Evolutionary conservation across 1,284 basidiomycete species (phyloP), one percentile per base, ranked within the genome.

Genomic region (Sanghuangporus sanghuang): DNA sequence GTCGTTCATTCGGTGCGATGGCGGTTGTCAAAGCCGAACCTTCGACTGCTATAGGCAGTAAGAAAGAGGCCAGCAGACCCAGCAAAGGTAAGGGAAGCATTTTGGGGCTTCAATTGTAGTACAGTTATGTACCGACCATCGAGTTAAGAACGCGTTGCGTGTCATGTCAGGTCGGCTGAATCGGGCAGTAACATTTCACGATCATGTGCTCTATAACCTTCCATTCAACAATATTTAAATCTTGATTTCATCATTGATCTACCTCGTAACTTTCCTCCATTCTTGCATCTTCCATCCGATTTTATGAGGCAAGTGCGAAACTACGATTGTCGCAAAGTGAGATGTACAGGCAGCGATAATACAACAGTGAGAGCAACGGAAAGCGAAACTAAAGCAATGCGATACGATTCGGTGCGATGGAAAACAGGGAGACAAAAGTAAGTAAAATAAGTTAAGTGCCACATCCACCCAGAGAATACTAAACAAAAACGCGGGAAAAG

Each of bases 11-110:
- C 0, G 94, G 87, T 18, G 84, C 79, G 64, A 99, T 85, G 36
- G 90, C 81, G 3, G 95, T 95, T 1, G 96, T 98, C 55, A 99
- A 78, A 0, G 97, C 95, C 1, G 93, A 84, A n/a, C 78, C 77
- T 54, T 69, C 68, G 49, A 68, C 70, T 3, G 66, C 56, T 67
- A 67, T 18, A 66, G 63, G 46, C 6, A 61, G 46, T 21, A 64
- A 21, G 6, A 58, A 61, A 21, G 59, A 64, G 36, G 44, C 49
- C 3, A 44, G 16, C 18, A 63, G n/a, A 14, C 46, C 62, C n/a
- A 63, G 38, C 49, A 63, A 42, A 18, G 62, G 27, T 54, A 59
- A 58, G 27, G 62, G 48, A 21, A 63, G 46, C 57, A 63, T 52
- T 42, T 27, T 35, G 12, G 7, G 49, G 6, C 12, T 7, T 21